These are phyloP conservation scores for Fusarium sp. DNA, from an alignment of 2,329 filamentous ascomycete genomes.

Conservation along the genomic window DNA sequence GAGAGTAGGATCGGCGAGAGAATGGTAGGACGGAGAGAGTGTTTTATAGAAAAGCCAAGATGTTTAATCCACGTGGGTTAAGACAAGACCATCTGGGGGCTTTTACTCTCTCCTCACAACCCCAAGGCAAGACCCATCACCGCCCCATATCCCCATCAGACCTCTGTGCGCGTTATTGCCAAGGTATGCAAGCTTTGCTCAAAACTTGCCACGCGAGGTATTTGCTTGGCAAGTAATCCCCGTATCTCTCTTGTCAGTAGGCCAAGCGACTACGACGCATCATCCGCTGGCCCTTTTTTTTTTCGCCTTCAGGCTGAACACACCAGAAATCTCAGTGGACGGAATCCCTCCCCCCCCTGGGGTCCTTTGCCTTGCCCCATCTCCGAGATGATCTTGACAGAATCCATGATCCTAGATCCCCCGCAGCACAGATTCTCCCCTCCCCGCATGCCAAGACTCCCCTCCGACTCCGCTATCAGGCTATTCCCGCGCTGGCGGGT, in stretches of 20 bases:
- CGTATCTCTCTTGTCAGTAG: neutral
- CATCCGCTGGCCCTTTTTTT: neutral
- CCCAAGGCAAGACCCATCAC: neutral
- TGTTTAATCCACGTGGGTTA: conserved; percentile 11
- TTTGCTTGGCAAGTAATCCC: conserved; percentile 8
- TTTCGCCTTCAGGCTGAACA: conserved; percentile 4
- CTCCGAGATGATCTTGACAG: conserved; percentile 6
- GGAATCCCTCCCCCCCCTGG: neutral
- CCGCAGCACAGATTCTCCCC: conserved; percentile 3
- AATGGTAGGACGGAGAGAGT: neutral
- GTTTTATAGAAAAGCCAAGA: conserved; percentile 25
- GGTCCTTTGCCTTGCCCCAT: neutral
- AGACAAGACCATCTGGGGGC: neutral
- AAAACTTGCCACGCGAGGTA: conserved; percentile 17
- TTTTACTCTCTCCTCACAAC: neutral
- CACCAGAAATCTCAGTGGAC: neutral
- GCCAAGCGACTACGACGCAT: neutral
- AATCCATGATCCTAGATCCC: conserved; percentile 8
- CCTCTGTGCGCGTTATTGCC: conserved; percentile 10
- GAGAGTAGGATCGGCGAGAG: neutral
- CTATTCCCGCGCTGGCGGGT: neutral
- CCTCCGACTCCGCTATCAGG: conserved; percentile 4
- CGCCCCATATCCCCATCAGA: conserved; percentile 4
- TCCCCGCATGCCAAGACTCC: conserved; percentile 25
- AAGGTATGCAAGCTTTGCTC: conserved; percentile 15